Base-by-base conservation (phyloP, 2,329 filamentous ascomycete species). In the Talaromyces sp. region DNA sequence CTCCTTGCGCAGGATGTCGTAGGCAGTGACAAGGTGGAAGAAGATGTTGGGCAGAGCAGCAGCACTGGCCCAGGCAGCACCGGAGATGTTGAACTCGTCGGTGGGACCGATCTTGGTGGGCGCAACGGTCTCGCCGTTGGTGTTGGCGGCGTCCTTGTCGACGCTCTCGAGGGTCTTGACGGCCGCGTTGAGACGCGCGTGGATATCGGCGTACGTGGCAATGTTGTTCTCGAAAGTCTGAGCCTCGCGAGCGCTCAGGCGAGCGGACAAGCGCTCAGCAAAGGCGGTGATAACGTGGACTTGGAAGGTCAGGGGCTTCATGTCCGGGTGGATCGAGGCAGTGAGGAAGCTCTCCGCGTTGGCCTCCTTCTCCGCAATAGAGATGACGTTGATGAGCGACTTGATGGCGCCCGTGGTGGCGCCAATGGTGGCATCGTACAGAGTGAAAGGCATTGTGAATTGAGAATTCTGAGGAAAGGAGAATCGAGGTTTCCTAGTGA, bases 1-100 rank as follows among this genome's bases (percentile, higher is more conserved):
- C 73, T 85, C 80, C 68, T 79, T 82, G 63, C 87, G 78, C 69
- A 89, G 68, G 58, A 90, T 84, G 25, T 73, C 77, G 74, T 89
- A 90, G 10, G 83, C 78, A 8, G 80, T 86, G 3, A 72, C 79
- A 13, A 84, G 65, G 69, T 90, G 88, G 73, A 90, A 90, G 75
- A 80, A 88, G 66, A 88, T 72, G 68, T 89, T 88, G 25, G 87
- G 85, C 47, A 85, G 58, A 3, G 73, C 78, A 70, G 80, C 84
- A 3, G 73, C 73, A 44, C 72, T 68, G 19, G 83, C 68, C 68
- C 84, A 88, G 2, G 75, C 72, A 57, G 74, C 64, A 0, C 73
- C 79, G 2, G 75, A 75, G 13, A 82, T 77, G 63, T 75, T 77
- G 5, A 69, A 53, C 58, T 81, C 73, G 2, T 67, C 63, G 7